phyloP scores from a whole-genome alignment of 2,329 filamentous ascomycete species.

The Colletotrichum limetticola region DNA sequence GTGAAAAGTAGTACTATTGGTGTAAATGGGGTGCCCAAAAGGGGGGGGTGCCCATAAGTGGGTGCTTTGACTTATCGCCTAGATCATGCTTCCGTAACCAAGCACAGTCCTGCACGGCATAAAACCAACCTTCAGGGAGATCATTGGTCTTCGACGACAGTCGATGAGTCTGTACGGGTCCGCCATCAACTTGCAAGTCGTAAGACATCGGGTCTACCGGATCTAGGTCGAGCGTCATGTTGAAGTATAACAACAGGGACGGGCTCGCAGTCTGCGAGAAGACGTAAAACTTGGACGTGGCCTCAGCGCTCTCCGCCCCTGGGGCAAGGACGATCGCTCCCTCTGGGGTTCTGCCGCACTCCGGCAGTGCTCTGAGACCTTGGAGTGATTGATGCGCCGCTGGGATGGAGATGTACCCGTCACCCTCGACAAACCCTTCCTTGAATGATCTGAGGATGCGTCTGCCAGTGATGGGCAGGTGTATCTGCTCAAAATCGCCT shows the following conservation, averaged over 20 bases:
- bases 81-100: constrained; percentile 56
- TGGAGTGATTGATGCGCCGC: constrained; percentile 31
- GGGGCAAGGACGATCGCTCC: constrained; percentile 37
- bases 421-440: constrained; percentile 47
- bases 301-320: constrained; percentile 35
- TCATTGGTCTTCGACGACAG: constrained; percentile 45
- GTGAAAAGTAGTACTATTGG: no score
- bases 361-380: constrained; percentile 43
- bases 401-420: constrained; percentile 48
- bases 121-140: constrained; percentile 59
- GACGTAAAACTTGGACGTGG: constrained; percentile 45
- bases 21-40: no score
- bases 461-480: constrained; percentile 38
- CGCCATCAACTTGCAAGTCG: constrained; percentile 58
- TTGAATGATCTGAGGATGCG: constrained; percentile 44
- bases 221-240: constrained; percentile 59
- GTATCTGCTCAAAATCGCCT: constrained; percentile 50
- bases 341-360: constrained; percentile 42
- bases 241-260: constrained; percentile 48
- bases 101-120: constrained; percentile 59
- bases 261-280: constrained; percentile 40
- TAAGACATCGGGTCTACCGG: constrained; percentile 60
- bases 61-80: no score
- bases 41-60: no score
- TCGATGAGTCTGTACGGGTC: constrained; percentile 43